Conservation (phyloP, 202 grass and related monocot genomes). For the Miscanthus sacchariflorus region DNA sequence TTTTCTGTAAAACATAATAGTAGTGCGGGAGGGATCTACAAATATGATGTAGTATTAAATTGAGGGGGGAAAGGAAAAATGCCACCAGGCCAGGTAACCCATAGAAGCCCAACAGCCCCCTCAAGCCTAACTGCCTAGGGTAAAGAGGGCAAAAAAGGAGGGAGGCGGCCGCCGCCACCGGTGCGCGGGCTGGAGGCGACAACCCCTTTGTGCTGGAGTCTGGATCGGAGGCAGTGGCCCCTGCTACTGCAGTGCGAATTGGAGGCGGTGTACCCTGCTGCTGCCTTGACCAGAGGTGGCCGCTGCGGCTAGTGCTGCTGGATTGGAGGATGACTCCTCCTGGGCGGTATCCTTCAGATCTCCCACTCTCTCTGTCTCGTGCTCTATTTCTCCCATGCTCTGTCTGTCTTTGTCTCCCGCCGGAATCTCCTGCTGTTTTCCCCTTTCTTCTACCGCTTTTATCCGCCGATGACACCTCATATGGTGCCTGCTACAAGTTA, state of each 20-base stretch:
- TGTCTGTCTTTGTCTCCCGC: not conserved
- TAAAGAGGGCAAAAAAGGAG: not conserved
- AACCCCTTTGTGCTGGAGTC: not conserved
- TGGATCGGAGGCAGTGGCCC: not conserved
- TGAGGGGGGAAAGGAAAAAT: not conserved
- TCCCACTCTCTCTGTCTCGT: not conserved
- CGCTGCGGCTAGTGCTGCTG: not conserved
- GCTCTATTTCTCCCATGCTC: not conserved
- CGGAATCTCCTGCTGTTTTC: not conserved
- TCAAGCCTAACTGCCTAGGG: not conserved
- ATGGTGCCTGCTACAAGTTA: not conserved
- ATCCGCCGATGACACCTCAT: not conserved
- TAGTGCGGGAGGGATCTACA: not conserved
- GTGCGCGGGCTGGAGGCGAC: not conserved
- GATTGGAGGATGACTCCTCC: not conserved
- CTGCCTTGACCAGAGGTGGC: not conserved
- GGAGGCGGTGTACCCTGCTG: not conserved
- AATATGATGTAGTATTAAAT: not conserved
- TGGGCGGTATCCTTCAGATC: no score
- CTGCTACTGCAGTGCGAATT: not conserved
- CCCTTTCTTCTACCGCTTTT: not conserved
- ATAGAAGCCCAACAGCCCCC: not conserved
- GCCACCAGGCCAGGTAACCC: not conserved
- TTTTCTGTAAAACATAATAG: not conserved
- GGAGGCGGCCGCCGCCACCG: no score